These are phyloP conservation scores for Talaromyces ruber DNA, from an alignment of 495 filamentous ascomycete genomes.

Conservation along the genomic window DNA sequence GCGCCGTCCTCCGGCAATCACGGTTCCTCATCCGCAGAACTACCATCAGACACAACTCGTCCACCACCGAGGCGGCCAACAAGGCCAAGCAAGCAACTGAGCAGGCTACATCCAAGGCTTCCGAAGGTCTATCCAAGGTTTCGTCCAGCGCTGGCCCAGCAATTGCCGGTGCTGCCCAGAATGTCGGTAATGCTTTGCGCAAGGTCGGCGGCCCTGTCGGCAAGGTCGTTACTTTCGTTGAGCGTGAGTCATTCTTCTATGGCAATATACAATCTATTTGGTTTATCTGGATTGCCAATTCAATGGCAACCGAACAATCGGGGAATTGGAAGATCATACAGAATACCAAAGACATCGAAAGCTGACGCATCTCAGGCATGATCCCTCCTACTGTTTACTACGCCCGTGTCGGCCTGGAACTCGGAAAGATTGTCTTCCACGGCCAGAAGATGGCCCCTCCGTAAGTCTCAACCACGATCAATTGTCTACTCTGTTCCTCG, in stretches of 20 bases:
- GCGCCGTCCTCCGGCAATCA: conserved; percentile 55
- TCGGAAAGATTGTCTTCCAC: conserved; percentile 77
- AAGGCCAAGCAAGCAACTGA: conserved; percentile 61
- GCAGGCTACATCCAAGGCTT: conserved; percentile 64
- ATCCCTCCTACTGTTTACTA: conserved; percentile 87
- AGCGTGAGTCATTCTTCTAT: conserved; percentile 50
- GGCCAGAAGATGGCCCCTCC: conserved; percentile 89
- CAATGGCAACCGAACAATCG: background rate
- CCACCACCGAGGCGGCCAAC: conserved; percentile 58
- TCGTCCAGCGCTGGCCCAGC: conserved; percentile 71
- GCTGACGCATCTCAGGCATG: conserved; percentile 55
- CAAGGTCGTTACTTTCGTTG: conserved; percentile 66
- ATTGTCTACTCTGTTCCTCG: background rate
- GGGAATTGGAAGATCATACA: background rate
- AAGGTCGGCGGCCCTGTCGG: conserved; percentile 82
- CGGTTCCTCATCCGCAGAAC: conserved; percentile 49
- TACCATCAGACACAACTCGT: conserved; percentile 53
- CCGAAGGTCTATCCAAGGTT: conserved; percentile 78
- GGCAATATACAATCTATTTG: background rate
- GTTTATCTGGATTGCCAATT: background rate
- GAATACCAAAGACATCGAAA: conserved; percentile 4
- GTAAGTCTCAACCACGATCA: conserved; percentile 47
- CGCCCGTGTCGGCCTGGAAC: conserved; percentile 76
- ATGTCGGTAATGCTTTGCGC: conserved; percentile 53
- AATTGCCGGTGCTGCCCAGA: conserved; percentile 60